Base-by-base conservation (phyloP, 106 monocot species). In the Vanilla planifolia region DNA sequence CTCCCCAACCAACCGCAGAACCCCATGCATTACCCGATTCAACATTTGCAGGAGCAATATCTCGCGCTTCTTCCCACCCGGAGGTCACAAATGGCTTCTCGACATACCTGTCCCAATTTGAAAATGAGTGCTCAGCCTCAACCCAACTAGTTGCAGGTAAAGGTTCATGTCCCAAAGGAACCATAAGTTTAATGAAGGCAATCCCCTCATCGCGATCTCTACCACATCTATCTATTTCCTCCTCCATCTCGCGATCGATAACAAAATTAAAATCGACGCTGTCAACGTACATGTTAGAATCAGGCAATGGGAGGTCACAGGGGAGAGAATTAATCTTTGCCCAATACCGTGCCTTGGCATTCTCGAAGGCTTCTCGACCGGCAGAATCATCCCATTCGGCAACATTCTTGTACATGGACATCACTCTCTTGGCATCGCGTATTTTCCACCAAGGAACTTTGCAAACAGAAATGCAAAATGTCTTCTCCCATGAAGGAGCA, bases 301-400 rank as follows among this genome's bases (percentile, higher is more conserved):
- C 72, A 20, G 77, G 77, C 37, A 67, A 27, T 25, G 77, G 52
- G 16, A 72, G 47, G 34, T 72, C 25, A 57, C 57, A 68, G 22
- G 55, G 42, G 11, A 63, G 25, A 32, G 35, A 17, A 37, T 72
- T 67, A 48, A 67, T 57, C 7, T 57, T 9, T 23, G 78, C 71
- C 37, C 43, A 78, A 40, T 62, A 78, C 2, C 72, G 78, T 28
- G 42, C 32, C 40, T 78, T 78, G 51, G 72, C 63, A 51, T 68
- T 68, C 30, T 68, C 55, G 42, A 78, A 78, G 42, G 72, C 78
- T 58, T 78, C 78, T 35, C 39, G 28, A 2, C 58, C 72, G 1
- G 62, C 72, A 17, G 63, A 48, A 66, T 78, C 78, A 51, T 78
- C 72, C 78, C 78, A 78, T 3, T 78, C 56, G 8, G 63, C 32